Evolutionary conservation across 1,284 basidiomycete species (phyloP), one percentile per base, ranked within the genome.

Genomic region (Rhodotorula glutinis): DNA sequence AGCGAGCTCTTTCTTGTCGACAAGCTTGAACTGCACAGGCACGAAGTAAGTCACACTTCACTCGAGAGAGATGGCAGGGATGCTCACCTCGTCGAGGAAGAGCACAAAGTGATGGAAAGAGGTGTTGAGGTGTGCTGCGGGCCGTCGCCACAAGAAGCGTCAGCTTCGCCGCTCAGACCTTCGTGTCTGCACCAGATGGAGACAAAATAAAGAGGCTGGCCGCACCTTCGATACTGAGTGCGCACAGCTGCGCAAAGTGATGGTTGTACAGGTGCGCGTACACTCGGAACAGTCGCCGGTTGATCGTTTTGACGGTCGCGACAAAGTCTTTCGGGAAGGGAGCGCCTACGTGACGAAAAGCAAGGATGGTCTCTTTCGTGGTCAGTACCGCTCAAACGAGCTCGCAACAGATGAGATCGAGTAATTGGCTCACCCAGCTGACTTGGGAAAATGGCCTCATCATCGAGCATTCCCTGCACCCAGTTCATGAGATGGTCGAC

Each of bases 241-340:
- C 96, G 79, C 95, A 98, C 69, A 98, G 92, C 77, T 98, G 95
- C 76, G 98, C 95, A 79, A 99, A 98, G 80, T 99, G 96, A 75
- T 94, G 94, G 83, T 95, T 96, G 83, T 99, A 99, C 76, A 98
- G 88, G 79, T 99, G 96, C 29, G 94, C 96, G 77, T 99, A 99
- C 52, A 99, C 91, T 21, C 96, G 85, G 84, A 98, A 98, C 57
- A 99, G 81, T 33, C 96, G 85, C 60, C 96, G 85, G 65, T 94
- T 85, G 67, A 99, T 93, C 21, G 91, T 92, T 78, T 92, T 89
- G 70, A 97, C 88, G 0, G 91, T 95, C 27, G 91, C 87, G 53
- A 88, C 86, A 80, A 98, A 98, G 76, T 88, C 91, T 77, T 86
- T 86, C 4, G 95, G 91, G 79, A 99, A 99, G 2, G 92, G 87